A percentile compares a stretch with the other conserved stretches of the same genome.
Conservation (phyloP, 2,329 filamentous ascomycete genomes). For the Penicillium paneum region DNA sequence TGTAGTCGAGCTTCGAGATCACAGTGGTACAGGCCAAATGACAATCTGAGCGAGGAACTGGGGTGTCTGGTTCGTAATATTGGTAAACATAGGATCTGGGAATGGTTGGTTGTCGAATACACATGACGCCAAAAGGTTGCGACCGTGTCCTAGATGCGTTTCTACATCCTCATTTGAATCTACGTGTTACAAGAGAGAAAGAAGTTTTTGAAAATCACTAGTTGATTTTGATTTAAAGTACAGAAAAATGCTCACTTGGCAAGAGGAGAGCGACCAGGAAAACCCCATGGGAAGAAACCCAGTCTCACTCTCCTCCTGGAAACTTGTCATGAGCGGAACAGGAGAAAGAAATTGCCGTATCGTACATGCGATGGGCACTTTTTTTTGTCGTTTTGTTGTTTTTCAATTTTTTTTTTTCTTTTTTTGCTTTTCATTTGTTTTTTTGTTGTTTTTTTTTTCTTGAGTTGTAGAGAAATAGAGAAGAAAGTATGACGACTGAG, state of each 20-base stretch:
- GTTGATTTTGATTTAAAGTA: not conserved
- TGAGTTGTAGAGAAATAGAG: not conserved
- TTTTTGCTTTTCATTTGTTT: not conserved
- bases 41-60: not conserved
- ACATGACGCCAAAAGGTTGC: not conserved
- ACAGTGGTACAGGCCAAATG: not conserved
- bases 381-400: not conserved
- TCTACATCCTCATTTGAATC: no score
- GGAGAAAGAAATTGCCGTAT: no score
- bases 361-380: no score
- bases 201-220: not conserved
- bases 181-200: not conserved
- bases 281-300: constrained; percentile 2
- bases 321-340: not conserved
- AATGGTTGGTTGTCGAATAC: not conserved
- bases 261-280: not conserved
- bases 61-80: no score
- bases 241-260: not conserved
- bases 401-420: not conserved
- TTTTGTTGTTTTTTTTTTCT: not conserved
- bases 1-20: not conserved
- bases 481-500: not conserved
- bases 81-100: not conserved
- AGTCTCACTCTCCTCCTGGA: not conserved
- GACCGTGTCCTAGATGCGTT: not conserved